Evolutionary conservation across 2,329 filamentous ascomycete genomes (phyloP).

Genomic region (Aspergillus sergii): DNA sequence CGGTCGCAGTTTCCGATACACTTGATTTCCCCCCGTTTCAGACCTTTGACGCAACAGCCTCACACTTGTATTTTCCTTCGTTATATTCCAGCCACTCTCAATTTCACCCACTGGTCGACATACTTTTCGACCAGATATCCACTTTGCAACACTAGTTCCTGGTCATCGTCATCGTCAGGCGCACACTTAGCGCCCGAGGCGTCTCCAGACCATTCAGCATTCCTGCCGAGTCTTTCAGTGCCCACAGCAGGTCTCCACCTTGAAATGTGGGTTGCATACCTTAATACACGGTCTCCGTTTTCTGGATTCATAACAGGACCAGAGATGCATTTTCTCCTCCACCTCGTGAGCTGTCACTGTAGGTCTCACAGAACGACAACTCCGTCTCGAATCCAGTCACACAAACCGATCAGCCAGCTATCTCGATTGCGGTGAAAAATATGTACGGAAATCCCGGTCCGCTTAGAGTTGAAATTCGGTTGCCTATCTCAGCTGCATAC

Average conservation of each 20-base stretch:
- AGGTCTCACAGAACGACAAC: not conserved
- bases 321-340: not conserved
- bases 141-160: not conserved
- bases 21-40: not conserved
- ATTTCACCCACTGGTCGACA: not conserved
- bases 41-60: not conserved
- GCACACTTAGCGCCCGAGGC: not conserved
- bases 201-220: not conserved
- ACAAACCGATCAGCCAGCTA: not conserved
- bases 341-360: slow-evolving; percentile 4
- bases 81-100: not conserved
- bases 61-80: not conserved
- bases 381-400: not conserved
- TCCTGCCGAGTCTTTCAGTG: not conserved
- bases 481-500: not conserved
- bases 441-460: not conserved
- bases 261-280: not conserved
- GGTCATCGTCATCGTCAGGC: not conserved
- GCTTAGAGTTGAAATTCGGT: not conserved
- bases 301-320: not conserved
- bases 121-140: not conserved
- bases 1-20: not conserved
- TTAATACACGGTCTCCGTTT: not conserved
- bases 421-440: not conserved
- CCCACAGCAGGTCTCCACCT: not conserved